Evolutionary conservation across 2,329 filamentous ascomycete species (phyloP).

Genomic region (Fusarium succisae): DNA sequence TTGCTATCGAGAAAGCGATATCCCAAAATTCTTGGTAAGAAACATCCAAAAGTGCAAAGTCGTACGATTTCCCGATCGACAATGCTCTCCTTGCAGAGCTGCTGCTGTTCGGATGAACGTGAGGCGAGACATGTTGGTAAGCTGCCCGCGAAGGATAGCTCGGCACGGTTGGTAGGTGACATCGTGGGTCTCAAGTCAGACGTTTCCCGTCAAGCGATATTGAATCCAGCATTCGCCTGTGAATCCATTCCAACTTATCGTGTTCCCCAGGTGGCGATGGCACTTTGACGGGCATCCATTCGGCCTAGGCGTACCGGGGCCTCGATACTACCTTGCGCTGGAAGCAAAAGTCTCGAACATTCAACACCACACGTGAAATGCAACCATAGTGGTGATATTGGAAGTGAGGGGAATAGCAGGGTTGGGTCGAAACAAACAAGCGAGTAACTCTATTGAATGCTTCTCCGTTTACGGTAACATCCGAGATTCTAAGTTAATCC

Average conservation of each 20-base stretch:
- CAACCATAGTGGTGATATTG: neutral
- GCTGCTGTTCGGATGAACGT: neutral
- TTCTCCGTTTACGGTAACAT: slow-evolving; percentile 2
- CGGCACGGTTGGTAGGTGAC: slow-evolving; percentile 1
- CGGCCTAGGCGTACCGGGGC: neutral
- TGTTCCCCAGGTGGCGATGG: slow-evolving; percentile 2
- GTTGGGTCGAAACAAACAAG: neutral
- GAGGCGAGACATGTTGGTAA: neutral
- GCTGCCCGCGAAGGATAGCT: neutral
- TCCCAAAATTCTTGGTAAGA: neutral
- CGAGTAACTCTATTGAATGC: slow-evolving; percentile 8
- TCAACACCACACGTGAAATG: neutral
- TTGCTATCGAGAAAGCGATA: neutral
- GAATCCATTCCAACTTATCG: slow-evolving; percentile 3
- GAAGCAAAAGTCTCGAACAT: neutral
- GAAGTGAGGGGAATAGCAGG: neutral
- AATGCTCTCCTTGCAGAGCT: neutral
- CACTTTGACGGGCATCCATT: neutral
- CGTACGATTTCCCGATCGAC: neutral
- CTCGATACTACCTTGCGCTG: neutral
- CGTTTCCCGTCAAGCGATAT: neutral
- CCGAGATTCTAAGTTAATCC: slow-evolving; percentile 23
- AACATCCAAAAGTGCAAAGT: neutral
- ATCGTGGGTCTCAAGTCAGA: slow-evolving; percentile 10
- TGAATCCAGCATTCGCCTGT: neutral